Percentiles rank a stretch among this genome's conserved stretches.
phyloP scores from a whole-genome alignment of 306 rosid species.

The Vigna radiata region DNA sequence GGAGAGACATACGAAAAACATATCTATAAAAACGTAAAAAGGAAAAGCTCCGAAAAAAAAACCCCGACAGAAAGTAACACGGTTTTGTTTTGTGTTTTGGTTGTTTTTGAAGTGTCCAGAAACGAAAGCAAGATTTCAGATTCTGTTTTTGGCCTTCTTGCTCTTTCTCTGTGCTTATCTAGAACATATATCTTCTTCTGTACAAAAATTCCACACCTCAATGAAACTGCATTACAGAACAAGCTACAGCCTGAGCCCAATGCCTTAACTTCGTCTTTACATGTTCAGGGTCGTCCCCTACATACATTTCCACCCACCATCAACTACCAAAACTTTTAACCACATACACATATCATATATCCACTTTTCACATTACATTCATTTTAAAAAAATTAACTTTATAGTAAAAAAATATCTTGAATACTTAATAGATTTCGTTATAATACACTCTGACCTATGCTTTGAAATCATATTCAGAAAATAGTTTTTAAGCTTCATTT shows the following conservation, averaged over 20 bases:
- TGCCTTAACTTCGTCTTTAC: constrained; percentile 87
- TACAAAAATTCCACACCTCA: constrained; percentile 52
- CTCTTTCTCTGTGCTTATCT: constrained; percentile 19
- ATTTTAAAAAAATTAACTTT: no score
- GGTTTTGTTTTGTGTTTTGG: neutral
- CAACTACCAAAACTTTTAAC: no score
- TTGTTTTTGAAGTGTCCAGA: no score
- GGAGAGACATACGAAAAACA: neutral
- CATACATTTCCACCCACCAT: neutral
- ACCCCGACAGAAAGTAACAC: constrained; percentile 16
- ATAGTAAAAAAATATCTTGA: no score
- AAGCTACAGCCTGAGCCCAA: constrained; percentile 99
- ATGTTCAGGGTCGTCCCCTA: constrained; percentile 89
- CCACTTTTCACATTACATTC: no score
- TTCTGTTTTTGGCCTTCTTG: neutral
- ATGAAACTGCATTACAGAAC: constrained; percentile 82
- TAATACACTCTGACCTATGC: no score
- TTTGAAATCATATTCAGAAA: no score
- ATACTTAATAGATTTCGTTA: no score
- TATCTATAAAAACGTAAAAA: neutral
- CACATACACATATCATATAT: no score
- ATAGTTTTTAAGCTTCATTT: no score
- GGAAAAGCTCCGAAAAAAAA: constrained; percentile 16
- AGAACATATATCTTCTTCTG: constrained; percentile 40
- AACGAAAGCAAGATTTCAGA: no score